These are phyloP conservation scores for Verticillium isaacii DNA, from an alignment of 2,329 filamentous ascomycete species.

Conservation along the genomic window DNA sequence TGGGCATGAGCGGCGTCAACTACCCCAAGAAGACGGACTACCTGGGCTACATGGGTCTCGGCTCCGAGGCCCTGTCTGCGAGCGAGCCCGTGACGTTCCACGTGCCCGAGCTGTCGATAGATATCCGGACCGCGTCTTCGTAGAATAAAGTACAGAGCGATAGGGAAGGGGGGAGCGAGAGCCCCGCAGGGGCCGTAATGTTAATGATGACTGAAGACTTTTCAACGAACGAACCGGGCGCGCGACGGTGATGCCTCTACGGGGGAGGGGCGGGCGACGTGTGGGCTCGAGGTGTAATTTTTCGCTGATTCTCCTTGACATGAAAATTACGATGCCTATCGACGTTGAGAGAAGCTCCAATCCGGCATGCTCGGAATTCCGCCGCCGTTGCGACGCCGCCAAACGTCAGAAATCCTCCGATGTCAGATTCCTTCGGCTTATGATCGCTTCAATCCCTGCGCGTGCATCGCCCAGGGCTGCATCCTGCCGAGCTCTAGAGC, in stretches of 20 bases:
- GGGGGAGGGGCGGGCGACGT: too few relatives aligned
- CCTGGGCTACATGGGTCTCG: slow-evolving; percentile 47
- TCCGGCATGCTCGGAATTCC: too few relatives aligned
- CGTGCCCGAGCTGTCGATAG: slow-evolving; percentile 32
- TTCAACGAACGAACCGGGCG: background rate
- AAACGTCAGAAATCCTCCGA: background rate
- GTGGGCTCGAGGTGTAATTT: too few relatives aligned
- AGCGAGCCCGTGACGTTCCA: slow-evolving; percentile 41
- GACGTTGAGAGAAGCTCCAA: too few relatives aligned
- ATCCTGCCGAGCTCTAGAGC: background rate
- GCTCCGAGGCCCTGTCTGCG: slow-evolving; percentile 43
- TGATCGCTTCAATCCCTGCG: background rate
- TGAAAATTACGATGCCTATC: too few relatives aligned
- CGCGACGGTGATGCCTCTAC: too few relatives aligned
- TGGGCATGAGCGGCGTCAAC: slow-evolving; percentile 22
- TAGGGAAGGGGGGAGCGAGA: background rate
- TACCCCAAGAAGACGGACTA: slow-evolving; percentile 38
- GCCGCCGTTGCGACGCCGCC: too few relatives aligned
- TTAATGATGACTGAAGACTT: background rate
- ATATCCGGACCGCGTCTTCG: slow-evolving; percentile 10
- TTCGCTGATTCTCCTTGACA: too few relatives aligned
- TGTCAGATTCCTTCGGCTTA: background rate
- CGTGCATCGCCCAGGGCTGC: background rate
- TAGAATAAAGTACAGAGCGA: background rate
- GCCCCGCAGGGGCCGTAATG: background rate